A percentile compares a stretch with the other conserved stretches of the same genome.
These are phyloP conservation scores for Arthrobotrys sphaeroides DNA, from an alignment of 2,329 filamentous ascomycete genomes.

Conservation along the genomic window DNA sequence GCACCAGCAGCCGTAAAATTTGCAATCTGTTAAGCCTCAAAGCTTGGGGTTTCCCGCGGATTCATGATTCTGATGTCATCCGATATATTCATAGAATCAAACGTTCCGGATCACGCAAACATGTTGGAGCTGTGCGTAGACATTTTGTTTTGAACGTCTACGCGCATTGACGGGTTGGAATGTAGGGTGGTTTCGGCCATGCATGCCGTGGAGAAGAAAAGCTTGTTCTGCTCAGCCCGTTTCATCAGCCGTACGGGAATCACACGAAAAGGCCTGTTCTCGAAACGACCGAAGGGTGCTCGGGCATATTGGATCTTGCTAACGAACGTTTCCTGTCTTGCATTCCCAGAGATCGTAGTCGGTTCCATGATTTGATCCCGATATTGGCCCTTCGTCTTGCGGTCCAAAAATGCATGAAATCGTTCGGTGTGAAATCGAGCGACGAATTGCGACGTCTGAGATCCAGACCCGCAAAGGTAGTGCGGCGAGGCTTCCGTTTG, in stretches of 20 bases:
- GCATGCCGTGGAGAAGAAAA: conserved; percentile 14
- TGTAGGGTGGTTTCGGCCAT: not conserved
- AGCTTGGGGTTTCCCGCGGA: conserved; percentile 12
- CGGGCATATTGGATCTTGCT: conserved; percentile 11
- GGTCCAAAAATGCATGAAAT: conserved; percentile 10
- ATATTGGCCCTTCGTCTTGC: conserved; percentile 5
- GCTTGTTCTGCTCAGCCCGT: conserved; percentile 17
- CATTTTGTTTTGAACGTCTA: not conserved
- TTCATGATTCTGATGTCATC: conserved; percentile 25
- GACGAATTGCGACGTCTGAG: conserved; percentile 18
- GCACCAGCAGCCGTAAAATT: conserved; percentile 20
- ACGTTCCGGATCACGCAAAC: conserved; percentile 6
- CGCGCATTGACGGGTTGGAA: not conserved
- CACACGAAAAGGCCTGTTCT: not conserved
- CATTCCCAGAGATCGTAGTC: conserved; percentile 8
- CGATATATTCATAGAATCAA: conserved; percentile 15
- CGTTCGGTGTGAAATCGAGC: not conserved
- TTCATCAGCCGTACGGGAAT: conserved; percentile 12
- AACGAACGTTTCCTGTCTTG: conserved; percentile 20
- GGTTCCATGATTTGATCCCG: conserved; percentile 14
- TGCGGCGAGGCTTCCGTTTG: conserved; percentile 10
- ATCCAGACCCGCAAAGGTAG: conserved; percentile 12
- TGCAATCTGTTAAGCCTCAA: conserved; percentile 19
- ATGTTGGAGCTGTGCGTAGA: not conserved
- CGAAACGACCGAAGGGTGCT: conserved; percentile 7